Percentiles rank a stretch among this genome's conserved stretches.
These are phyloP conservation scores for Cydonia oblonga DNA, from an alignment of 331 rosid species.

Conservation along the genomic window DNA sequence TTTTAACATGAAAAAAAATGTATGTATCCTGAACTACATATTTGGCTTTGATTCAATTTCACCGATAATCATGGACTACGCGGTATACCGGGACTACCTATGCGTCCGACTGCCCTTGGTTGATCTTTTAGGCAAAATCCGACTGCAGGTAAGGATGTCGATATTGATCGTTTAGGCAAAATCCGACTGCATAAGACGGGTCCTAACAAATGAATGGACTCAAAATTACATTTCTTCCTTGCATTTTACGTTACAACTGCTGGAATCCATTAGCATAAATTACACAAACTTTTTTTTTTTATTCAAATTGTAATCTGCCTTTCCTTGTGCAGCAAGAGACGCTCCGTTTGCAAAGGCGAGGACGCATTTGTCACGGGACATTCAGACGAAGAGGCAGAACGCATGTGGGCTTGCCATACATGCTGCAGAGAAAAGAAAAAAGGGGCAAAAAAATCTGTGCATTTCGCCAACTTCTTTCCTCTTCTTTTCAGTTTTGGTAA, in stretches of 20 bases:
- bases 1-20: no score
- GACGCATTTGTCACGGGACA: slow-evolving; percentile 73
- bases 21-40: neutral
- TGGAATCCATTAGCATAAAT: neutral
- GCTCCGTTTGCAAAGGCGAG: slow-evolving; percentile 91
- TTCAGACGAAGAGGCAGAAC: slow-evolving; percentile 74
- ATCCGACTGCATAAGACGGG: neutral
- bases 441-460: slow-evolving; percentile 27
- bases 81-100: slow-evolving; percentile 81
- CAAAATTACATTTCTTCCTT: no score
- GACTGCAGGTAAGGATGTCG: no score
- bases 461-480: slow-evolving; percentile 20
- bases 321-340: slow-evolving; percentile 59
- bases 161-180: no score
- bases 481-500: neutral
- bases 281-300: no score
- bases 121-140: no score
- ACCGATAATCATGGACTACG: slow-evolving; percentile 92
- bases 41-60: slow-evolving; percentile 47
- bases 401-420: slow-evolving; percentile 21
- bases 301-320: slow-evolving; percentile 1
- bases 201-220: no score
- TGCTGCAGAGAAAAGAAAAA: neutral
- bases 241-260: neutral
- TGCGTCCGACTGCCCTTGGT: no score